Evolutionary conservation across 2,329 filamentous ascomycete species (phyloP).

Genomic region (Amesomyces nigricolor): DNA sequence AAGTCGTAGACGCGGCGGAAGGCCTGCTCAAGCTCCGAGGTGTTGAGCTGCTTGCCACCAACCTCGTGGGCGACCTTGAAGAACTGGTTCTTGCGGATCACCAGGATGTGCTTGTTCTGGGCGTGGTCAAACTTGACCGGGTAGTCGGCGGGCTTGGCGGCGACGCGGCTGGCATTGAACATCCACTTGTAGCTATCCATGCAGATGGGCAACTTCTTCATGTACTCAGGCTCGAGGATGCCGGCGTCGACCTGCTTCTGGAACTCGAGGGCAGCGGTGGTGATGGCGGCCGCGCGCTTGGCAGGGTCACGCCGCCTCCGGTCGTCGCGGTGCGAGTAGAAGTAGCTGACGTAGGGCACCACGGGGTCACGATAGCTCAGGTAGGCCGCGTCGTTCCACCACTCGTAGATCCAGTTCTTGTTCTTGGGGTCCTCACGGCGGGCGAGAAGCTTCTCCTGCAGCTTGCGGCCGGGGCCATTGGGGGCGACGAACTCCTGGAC

Average conservation of each 20-base stretch:
- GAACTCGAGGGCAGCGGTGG: conserved; percentile 82
- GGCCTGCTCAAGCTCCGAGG: conserved; percentile 82
- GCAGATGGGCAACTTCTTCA: conserved; percentile 94
- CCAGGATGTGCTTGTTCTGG: conserved; percentile 82
- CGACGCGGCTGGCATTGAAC: conserved; percentile 91
- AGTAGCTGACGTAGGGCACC: conserved; percentile 97
- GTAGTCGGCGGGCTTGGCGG: conserved; percentile 74
- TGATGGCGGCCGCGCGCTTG: conserved; percentile 87
- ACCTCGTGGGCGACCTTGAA: conserved; percentile 85
- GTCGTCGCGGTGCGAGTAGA: conserved; percentile 97
- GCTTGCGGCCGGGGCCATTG: conserved; percentile 72
- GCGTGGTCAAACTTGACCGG: conserved; percentile 71
- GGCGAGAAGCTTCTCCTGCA: conserved; percentile 83
- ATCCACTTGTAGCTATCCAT: conserved; percentile 99
- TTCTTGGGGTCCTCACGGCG: conserved; percentile 70
- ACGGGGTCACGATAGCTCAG: conserved; percentile 90
- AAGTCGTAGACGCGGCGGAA: conserved; percentile 79
- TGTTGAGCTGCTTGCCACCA: conserved; percentile 78
- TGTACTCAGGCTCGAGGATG: conserved; percentile 91
- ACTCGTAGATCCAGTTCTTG: conserved; percentile 95
- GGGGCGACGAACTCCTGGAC: conserved; percentile 85
- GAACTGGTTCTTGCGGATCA: conserved; percentile 92
- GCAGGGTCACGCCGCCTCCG: conserved; percentile 78
- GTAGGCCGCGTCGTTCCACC: conserved; percentile 97
- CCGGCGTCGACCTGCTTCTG: conserved; percentile 83